Evolutionary conservation across 768 basidiomycete genomes (phyloP).

Genomic region (Phylloporus sp.): DNA sequence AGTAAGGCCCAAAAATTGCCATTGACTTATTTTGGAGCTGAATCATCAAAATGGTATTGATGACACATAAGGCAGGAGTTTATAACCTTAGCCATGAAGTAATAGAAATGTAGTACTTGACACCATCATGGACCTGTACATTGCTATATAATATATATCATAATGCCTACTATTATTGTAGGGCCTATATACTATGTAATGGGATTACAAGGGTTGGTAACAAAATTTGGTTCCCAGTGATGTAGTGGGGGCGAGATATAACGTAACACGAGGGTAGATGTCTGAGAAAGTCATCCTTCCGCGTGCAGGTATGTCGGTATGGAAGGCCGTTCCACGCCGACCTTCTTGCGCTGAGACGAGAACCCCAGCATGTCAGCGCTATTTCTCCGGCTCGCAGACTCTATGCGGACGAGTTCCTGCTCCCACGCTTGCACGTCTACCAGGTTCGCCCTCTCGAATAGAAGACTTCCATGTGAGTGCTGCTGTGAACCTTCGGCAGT

Average conservation of each 20-base stretch:
- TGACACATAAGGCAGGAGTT: too few species aligned
- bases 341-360: constrained; percentile 26
- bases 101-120: too few species aligned
- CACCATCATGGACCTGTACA: too few species aligned
- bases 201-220: too few species aligned
- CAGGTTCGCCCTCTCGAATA: constrained; percentile 27
- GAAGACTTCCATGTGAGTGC: constrained; percentile 14
- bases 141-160: too few species aligned
- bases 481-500: constrained; percentile 16
- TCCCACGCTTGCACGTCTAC: constrained; percentile 66
- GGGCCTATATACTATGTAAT: too few species aligned
- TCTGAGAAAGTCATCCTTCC: constrained; percentile 16
- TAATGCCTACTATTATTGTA: too few species aligned
- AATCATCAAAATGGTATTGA: too few species aligned
- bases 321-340: constrained; percentile 17
- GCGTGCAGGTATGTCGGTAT: constrained; percentile 21
- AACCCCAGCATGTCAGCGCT: constrained; percentile 37
- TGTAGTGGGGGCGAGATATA: constrained; percentile 9
- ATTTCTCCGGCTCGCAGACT: constrained; percentile 49
- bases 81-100: too few species aligned
- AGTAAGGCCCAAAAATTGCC: too few species aligned
- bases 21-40: too few species aligned
- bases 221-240: too few species aligned
- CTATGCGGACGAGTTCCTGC: constrained; percentile 68
- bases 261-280: constrained; percentile 2